phyloP scores from a whole-genome alignment of 805 yeast genomes.

The Wickerhamiella sorbophila region DNA sequence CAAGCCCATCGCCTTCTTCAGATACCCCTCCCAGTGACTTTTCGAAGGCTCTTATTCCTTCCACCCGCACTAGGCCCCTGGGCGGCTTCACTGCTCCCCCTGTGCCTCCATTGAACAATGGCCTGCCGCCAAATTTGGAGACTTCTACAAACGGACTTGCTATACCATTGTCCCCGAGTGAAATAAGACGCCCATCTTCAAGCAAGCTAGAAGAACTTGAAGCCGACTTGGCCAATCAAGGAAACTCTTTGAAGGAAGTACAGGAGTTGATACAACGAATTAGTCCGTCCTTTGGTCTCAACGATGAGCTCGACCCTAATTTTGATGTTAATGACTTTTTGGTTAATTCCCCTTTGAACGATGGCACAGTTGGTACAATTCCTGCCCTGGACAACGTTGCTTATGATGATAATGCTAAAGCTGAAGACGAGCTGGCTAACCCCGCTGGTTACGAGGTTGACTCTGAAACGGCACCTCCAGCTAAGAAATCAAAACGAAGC shows the following conservation, averaged over 20 bases:
- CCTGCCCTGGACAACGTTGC: too few species aligned
- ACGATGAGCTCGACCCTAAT: constrained; percentile 3
- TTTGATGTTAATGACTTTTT: constrained; percentile 19
- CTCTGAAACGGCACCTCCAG: too few species aligned
- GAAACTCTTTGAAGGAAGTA: constrained; percentile 10
- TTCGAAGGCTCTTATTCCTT: constrained; percentile 14
- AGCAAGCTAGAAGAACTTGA: constrained; percentile 13
- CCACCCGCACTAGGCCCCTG: constrained; percentile 8
- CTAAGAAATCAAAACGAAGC: too few species aligned
- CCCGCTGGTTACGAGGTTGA: too few species aligned
- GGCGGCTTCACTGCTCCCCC: not conserved
- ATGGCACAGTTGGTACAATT: too few species aligned
- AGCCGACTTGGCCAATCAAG: constrained; percentile 9
- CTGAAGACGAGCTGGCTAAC: too few species aligned
- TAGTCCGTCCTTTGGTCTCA: not conserved
- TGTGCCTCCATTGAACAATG: not conserved
- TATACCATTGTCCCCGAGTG: not conserved
- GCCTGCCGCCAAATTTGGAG: not conserved
- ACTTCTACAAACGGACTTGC: not conserved
- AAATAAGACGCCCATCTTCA: constrained; percentile 6
- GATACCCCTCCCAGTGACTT: not conserved
- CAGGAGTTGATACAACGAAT: constrained; percentile 14
- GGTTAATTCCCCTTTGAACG: constrained; percentile 1
- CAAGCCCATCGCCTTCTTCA: not conserved
- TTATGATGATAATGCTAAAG: too few species aligned